Base-by-base conservation (phyloP, 495 filamentous ascomycete species). In the Xylaria longipes region DNA sequence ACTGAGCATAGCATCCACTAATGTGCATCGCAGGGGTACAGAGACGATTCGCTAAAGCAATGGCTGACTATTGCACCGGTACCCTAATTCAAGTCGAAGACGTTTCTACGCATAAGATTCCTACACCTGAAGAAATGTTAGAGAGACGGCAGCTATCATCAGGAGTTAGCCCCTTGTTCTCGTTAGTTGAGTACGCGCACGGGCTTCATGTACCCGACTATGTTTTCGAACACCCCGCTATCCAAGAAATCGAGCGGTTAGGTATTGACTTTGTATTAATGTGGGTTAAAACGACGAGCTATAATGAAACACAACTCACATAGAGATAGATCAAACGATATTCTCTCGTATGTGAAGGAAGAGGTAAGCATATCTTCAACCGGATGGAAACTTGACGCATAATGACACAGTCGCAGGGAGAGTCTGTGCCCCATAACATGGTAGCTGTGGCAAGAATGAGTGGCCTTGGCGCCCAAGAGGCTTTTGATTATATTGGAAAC, bases 101-200 rank as follows among this genome's bases (percentile, higher is more conserved):
- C 35, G 64, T 64, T 12, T 75, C 71, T 29, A 41, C n/a, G n/a
- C 50, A 70, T n/a, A 58, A 62, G 15, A 14, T 48, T 14, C 76
- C 75, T 4, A 68, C 73, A 0, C 69, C 76, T 9, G 71, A 78
- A 14, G 78, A 79, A 60, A 74, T 77, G 72, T 69, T 80, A 14
- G 71, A 68, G 2, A 48, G 73, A 12, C 69, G 80, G 25, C 65
- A 75, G 14, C 60, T 74, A n/a, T 80, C 80, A 20, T 62, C 73
- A 22, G 79, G 76, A 35, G 76, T 75, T 52, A 73, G 54, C n/a
- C 79, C 79, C 17, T 69, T 80, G 12, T 82, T 80, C 65, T 68
- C 78, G 5, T 70, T 82, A 37, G 69, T 80, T 7, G 80, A 82
- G 76, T 82, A 82, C 58, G 78, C 75, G 4, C 74, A 80, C 54